phyloP scores from a whole-genome alignment of 2,329 filamentous ascomycete genomes.

The Trichoderma semiorbis region DNA sequence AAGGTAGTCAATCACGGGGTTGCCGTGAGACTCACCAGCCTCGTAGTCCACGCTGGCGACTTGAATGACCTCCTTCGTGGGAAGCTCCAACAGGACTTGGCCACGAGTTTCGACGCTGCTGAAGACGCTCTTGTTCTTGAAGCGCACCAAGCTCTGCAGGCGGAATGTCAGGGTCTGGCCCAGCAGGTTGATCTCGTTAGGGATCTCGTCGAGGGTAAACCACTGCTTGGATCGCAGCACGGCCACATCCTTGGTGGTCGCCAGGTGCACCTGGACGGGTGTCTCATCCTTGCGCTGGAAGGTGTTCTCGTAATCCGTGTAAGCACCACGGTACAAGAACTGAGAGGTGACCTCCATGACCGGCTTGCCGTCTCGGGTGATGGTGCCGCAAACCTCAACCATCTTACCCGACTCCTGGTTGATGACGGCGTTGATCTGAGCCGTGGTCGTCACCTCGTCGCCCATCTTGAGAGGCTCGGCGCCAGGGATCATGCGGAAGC shows the following conservation, averaged over 20 bases:
- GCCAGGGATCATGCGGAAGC: constrained; percentile 96
- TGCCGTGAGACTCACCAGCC: constrained; percentile 85
- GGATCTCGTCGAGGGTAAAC: constrained; percentile 75
- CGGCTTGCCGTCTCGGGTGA: constrained; percentile 73
- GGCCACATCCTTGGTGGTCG: constrained; percentile 84
- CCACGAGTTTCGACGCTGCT: constrained; percentile 89
- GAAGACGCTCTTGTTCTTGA: constrained; percentile 92
- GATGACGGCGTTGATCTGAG: constrained; percentile 94
- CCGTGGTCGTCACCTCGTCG: constrained; percentile 86
- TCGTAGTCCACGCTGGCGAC: constrained; percentile 97
- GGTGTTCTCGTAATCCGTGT: constrained; percentile 94
- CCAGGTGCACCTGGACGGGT: constrained; percentile 87
- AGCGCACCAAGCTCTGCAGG: constrained; percentile 83
- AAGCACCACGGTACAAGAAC: constrained; percentile 91
- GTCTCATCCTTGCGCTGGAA: constrained; percentile 98
- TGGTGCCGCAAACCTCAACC: constrained; percentile 99
- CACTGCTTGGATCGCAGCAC: constrained; percentile 95
- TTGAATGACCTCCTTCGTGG: constrained; percentile 95
- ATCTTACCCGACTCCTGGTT: constrained; percentile 99
- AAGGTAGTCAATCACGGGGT: constrained; percentile 95
- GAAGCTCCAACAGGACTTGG: constrained; percentile 88
- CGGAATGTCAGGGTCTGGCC: constrained; percentile 96
- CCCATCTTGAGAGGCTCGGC: constrained; percentile 94
- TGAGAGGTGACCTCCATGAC: constrained; percentile 99
- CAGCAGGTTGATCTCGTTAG: constrained; percentile 76